These are phyloP conservation scores for Penicillium canescens DNA, from an alignment of 495 filamentous ascomycete species.

Conservation along the genomic window DNA sequence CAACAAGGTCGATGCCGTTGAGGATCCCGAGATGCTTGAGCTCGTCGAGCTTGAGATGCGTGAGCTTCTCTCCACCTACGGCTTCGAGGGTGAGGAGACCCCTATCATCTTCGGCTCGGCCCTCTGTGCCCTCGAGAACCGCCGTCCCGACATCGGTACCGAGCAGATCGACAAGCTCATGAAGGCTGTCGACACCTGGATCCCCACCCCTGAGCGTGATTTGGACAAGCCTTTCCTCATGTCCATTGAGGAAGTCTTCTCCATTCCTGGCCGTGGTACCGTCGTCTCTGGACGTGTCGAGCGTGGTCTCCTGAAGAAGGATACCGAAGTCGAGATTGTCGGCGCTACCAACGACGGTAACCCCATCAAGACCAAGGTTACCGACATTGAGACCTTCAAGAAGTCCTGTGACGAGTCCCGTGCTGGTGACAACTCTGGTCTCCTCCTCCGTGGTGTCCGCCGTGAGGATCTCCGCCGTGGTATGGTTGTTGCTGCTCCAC, in stretches of 20 bases:
- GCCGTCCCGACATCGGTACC: slow-evolving; percentile 82
- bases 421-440: slow-evolving; percentile 97
- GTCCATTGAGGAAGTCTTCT: slow-evolving; percentile 98
- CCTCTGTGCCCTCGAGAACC: slow-evolving; percentile 88
- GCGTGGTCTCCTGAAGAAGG: slow-evolving; percentile 89
- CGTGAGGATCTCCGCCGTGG: slow-evolving; percentile 91
- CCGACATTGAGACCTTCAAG: slow-evolving; percentile 99
- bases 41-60: slow-evolving; percentile 99
- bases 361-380: slow-evolving; percentile 96
- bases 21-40: slow-evolving; percentile 99
- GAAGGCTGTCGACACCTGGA: slow-evolving; percentile 90
- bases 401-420: slow-evolving; percentile 93
- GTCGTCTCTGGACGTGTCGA: slow-evolving; percentile 96
- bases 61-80: slow-evolving; percentile 86
- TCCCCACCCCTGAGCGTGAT: slow-evolving; percentile 88
- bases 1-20: slow-evolving; percentile 96
- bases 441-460: slow-evolving; percentile 89
- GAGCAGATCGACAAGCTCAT: slow-evolving; percentile 86
- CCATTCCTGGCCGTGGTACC: slow-evolving; percentile 94
- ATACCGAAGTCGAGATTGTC: slow-evolving; percentile 88
- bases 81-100: slow-evolving; percentile 97
- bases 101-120: slow-evolving; percentile 96
- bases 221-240: slow-evolving; percentile 98
- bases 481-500: slow-evolving; percentile 86
- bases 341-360: slow-evolving; percentile 61